Evolutionary conservation across 2,329 filamentous ascomycete species (phyloP), one percentile per base, ranked within the genome.

Genomic region (Fusarium napiforme): DNA sequence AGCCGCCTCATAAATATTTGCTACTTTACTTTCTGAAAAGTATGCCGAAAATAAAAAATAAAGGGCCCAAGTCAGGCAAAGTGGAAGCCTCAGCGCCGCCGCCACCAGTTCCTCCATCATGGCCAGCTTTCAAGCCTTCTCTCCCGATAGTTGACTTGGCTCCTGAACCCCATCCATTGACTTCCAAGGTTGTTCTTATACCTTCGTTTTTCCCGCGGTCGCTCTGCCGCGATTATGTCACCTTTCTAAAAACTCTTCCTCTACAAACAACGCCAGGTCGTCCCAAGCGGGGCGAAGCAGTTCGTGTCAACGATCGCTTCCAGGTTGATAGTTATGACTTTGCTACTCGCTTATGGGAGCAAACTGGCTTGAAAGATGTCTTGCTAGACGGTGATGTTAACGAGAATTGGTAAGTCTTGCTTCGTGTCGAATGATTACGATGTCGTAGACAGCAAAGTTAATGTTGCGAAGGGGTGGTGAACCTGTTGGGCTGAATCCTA

Each of bases 261-360:
- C 84, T 97, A 50, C 88, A 88, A 49, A 97, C 94, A 2, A 97
- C 94, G 0, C 94, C 94, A 0, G 90, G 90, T 1, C 91, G 90
- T 69, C 94, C 94, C 3, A 96, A 93, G 81, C 91, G 90, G 69
- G 94, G 93, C 53, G 92, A 96, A 62, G 95, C 95, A 3, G 88
- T 94, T 12, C 88, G 96, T 40, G 93, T 97, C 52, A 98, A 98
- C 80, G 96, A 98, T 80, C 90, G 96, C 16, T 97, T 93, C 77
- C 94, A 97, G 82, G 85, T 97, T 26, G 85, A 95, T 34, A 95
- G 98, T 83, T 82, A 89, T 34, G 81, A 73, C 1, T 97, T 98
- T 81, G 93, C 95, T 1, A 86, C 90, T 76, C 85, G 88, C 61
- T 82, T 98, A 19, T 98, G 95, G 95, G 86, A 87, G 49, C 87